These are phyloP conservation scores for Leucocoprinus leucothites DNA, from an alignment of 768 basidiomycete species.

Conservation along the genomic window DNA sequence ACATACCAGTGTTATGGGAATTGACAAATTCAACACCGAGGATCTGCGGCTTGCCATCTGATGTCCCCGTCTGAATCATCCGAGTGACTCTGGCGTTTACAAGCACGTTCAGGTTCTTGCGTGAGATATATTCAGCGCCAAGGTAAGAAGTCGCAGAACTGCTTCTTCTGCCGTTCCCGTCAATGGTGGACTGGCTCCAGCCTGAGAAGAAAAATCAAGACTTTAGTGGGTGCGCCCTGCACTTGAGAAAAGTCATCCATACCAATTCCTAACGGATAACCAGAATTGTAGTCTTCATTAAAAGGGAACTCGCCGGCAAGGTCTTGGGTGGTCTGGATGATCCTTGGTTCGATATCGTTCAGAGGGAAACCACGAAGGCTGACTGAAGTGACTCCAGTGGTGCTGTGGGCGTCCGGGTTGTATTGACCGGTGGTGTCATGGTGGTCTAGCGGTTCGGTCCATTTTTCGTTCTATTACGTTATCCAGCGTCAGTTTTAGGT, in stretches of 20 bases:
- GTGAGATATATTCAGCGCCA: constrained; percentile 20
- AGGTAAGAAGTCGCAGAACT: constrained; percentile 32
- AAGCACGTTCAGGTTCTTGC: constrained; percentile 28
- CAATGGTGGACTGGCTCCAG: constrained; percentile 9
- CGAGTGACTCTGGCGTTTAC: constrained; percentile 22
- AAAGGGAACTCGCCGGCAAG: constrained; percentile 2
- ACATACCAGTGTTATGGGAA: background rate
- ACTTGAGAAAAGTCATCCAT: background rate
- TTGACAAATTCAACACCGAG: constrained; percentile 11
- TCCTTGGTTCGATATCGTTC: constrained; percentile 17
- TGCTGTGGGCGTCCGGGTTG: constrained; percentile 26
- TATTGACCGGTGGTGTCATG: constrained; percentile 30
- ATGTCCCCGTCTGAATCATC: constrained; percentile 22
- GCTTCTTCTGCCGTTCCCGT: constrained; percentile 1
- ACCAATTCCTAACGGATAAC: background rate
- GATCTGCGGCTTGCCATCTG: constrained; percentile 27
- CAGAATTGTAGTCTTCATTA: constrained; percentile 20
- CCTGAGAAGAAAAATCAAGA: constrained; percentile 2
- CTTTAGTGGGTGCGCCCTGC: background rate
- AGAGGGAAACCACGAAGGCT: constrained; percentile 22
- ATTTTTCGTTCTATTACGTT: constrained; percentile 26
- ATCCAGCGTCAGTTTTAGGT: constrained; percentile 12
- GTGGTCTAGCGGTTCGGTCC: constrained; percentile 23
- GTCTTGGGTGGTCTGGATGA: constrained; percentile 14
- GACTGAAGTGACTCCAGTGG: constrained; percentile 20